Conservation (phyloP, 352 stramenopile genomes). For the Pythium dissotocum region DNA sequence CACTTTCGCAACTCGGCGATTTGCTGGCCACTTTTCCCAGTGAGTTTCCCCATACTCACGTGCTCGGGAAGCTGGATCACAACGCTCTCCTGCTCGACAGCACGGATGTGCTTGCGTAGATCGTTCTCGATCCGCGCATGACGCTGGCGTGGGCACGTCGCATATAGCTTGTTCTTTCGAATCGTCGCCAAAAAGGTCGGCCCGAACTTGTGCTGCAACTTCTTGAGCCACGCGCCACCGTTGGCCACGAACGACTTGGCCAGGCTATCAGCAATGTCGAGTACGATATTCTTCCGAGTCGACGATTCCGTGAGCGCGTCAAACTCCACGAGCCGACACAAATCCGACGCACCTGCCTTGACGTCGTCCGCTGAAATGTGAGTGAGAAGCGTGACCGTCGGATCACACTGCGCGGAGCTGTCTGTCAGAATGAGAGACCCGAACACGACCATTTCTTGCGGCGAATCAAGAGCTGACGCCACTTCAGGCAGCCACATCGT, state of each 20-base stretch:
- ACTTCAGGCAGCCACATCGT: constrained; percentile 11
- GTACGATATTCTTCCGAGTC: constrained; percentile 11
- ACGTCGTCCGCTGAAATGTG: constrained; percentile 16
- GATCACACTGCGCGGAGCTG: neutral
- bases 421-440: constrained; percentile 23
- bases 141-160: constrained; percentile 12
- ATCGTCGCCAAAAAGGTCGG: constrained; percentile 7
- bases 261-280: constrained; percentile 3
- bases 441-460: constrained; percentile 16
- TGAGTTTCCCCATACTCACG: constrained; percentile 24
- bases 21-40: constrained; percentile 19
- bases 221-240: constrained; percentile 14
- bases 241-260: constrained; percentile 2
- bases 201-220: constrained; percentile 5
- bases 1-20: constrained; percentile 8
- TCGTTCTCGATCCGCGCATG: constrained; percentile 3
- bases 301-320: constrained; percentile 10
- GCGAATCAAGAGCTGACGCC: neutral
- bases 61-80: constrained; percentile 13
- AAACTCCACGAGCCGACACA: constrained; percentile 25
- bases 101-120: constrained; percentile 7
- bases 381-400: constrained; percentile 19
- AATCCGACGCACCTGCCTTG: constrained; percentile 12
- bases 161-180: neutral
- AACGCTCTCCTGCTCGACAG: constrained; percentile 9